These are phyloP conservation scores for Colletotrichum acutatum DNA, from an alignment of 2,329 filamentous ascomycete species.

Conservation along the genomic window DNA sequence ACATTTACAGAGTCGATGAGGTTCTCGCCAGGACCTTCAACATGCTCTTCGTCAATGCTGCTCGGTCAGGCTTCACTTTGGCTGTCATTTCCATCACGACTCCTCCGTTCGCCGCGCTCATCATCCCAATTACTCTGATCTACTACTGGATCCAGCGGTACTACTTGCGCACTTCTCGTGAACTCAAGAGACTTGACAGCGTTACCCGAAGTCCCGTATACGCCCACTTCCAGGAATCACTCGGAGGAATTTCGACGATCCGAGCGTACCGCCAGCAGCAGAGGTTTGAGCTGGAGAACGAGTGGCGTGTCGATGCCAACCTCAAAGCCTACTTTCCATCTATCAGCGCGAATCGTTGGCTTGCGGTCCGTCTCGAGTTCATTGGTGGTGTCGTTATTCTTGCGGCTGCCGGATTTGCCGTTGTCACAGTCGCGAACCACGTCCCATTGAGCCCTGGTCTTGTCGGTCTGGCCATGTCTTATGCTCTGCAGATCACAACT, in stretches of 20 bases:
- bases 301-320: slow-evolving; percentile 97
- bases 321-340: slow-evolving; percentile 95
- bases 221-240: slow-evolving; percentile 97
- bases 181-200: slow-evolving; percentile 95
- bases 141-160: slow-evolving; percentile 97
- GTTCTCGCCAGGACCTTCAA: slow-evolving; percentile 97
- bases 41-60: slow-evolving; percentile 87
- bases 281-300: slow-evolving; percentile 91
- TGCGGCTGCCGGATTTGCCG: slow-evolving; percentile 82
- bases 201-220: slow-evolving; percentile 96
- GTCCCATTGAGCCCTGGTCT: slow-evolving; percentile 74
- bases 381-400: slow-evolving; percentile 95
- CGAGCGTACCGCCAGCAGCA: slow-evolving; percentile 91
- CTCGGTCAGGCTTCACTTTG: slow-evolving; percentile 84
- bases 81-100: slow-evolving; percentile 85
- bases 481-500: slow-evolving; percentile 95
- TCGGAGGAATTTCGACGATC: slow-evolving; percentile 94
- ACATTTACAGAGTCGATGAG: slow-evolving; percentile 88
- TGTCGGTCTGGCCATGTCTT: slow-evolving; percentile 96
- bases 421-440: slow-evolving; percentile 80
- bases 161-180: slow-evolving; percentile 94
- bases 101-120: slow-evolving; percentile 82
- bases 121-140: slow-evolving; percentile 81
- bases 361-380: slow-evolving; percentile 94
- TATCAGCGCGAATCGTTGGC: slow-evolving; percentile 93